These are phyloP conservation scores for Chamaecrista fasciculata DNA, from an alignment of 306 rosid species.

Conservation along the genomic window DNA sequence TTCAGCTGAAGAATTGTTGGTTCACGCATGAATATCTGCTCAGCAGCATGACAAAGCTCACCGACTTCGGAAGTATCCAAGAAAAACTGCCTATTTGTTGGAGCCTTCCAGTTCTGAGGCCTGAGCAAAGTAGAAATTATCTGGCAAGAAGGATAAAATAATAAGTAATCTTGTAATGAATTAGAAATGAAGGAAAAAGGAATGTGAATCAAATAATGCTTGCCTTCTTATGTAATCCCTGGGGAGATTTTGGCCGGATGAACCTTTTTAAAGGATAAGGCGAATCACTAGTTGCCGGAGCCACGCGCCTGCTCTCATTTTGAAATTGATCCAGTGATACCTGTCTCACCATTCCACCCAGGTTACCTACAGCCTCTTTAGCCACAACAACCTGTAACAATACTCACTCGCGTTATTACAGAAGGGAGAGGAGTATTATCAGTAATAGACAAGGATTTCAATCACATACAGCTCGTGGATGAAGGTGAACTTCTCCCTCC, in stretches of 20 bases:
- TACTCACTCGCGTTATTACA: slow-evolving; percentile 30
- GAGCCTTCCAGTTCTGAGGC: slow-evolving; percentile 97
- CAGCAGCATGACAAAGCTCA: slow-evolving; percentile 97
- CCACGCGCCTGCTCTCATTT: slow-evolving; percentile 97
- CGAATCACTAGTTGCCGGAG: slow-evolving; percentile 71
- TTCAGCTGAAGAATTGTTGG: slow-evolving; percentile 94
- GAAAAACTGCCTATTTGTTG: slow-evolving; percentile 80
- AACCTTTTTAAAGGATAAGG: slow-evolving; percentile 74
- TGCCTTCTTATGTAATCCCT: slow-evolving; percentile 93
- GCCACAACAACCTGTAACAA: slow-evolving; percentile 91
- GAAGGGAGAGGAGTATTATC: slow-evolving; percentile 20
- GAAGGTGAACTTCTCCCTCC: slow-evolving; percentile 94
- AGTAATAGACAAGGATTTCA: slow-evolving; percentile 25
- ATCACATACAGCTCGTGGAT: slow-evolving; percentile 89
- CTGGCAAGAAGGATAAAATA: slow-evolving; percentile 44
- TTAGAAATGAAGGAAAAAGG: background rate
- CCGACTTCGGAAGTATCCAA: slow-evolving; percentile 98
- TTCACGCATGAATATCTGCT: slow-evolving; percentile 94
- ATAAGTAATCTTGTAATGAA: background rate
- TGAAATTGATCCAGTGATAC: slow-evolving; percentile 94
- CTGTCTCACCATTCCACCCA: slow-evolving; percentile 97
- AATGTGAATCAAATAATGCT: slow-evolving; percentile 18
- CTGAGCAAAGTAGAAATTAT: slow-evolving; percentile 75
- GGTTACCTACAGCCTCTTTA: slow-evolving; percentile 83
- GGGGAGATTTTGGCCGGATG: slow-evolving; percentile 88